phyloP scores from a whole-genome alignment of 805 yeast genomes.

The Wickerhamomyces pijperi region DNA sequence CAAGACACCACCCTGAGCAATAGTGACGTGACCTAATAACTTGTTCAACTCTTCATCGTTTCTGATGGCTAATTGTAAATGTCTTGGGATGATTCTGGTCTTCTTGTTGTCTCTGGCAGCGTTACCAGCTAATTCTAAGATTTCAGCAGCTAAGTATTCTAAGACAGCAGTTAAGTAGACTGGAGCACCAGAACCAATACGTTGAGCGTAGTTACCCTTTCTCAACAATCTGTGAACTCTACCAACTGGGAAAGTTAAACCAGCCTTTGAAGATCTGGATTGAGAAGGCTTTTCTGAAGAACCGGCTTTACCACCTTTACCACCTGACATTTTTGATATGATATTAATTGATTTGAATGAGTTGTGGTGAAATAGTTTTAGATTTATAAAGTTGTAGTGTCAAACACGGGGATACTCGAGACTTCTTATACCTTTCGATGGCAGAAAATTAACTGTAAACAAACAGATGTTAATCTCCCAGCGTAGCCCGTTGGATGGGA shows the following conservation, averaged over 20 bases:
- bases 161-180: constrained; percentile 93
- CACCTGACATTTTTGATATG: constrained; percentile 54
- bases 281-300: constrained; percentile 91
- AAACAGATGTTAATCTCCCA: not conserved
- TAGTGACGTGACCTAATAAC: constrained; percentile 80
- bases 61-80: constrained; percentile 93
- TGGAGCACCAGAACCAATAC: constrained; percentile 99
- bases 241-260: constrained; percentile 98
- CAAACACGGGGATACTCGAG: too few relatives aligned
- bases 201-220: constrained; percentile 96
- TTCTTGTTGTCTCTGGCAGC: constrained; percentile 98
- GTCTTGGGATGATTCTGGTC: constrained; percentile 97
- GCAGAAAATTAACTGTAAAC: not conserved
- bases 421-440: too few relatives aligned
- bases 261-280: constrained; percentile 98
- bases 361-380: too few relatives aligned
- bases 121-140: constrained; percentile 93
- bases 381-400: too few relatives aligned
- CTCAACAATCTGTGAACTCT: constrained; percentile 95
- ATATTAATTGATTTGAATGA: constrained; percentile 51
- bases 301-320: constrained; percentile 85
- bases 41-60: constrained; percentile 95
- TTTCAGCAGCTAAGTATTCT: constrained; percentile 96
- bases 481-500: too few relatives aligned
- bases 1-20: constrained; percentile 98